Base-by-base conservation (phyloP, 2,329 filamentous ascomycete genomes). In the Fusarium decemcellulare region DNA sequence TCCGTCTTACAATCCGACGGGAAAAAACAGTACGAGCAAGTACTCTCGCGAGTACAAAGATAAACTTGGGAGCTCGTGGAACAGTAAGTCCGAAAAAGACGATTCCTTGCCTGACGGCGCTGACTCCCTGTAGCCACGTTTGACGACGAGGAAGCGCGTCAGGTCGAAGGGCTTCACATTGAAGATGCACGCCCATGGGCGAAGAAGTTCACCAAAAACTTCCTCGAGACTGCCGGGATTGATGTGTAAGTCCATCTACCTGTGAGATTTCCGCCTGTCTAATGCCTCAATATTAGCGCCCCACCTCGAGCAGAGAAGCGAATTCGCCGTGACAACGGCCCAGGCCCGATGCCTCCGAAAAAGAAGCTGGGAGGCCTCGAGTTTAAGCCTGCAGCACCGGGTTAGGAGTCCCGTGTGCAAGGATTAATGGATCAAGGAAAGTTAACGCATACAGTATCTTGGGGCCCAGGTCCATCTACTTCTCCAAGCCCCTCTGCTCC, bases 181-280 rank as follows among this genome's bases (percentile, higher is more conserved):
- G 64, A 56, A 5, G 53, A 67, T 15, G 63, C 69, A 5, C 72
- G 73, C 6, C 73, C 73, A 7, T 75, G 73, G 73, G 73, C 70
- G 4, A 54, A 61, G 14, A 59, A 55, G 7, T 8, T 46, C 6
- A 43, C 42, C 8, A 59, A 36, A 11, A 3, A 59, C 10, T 27
- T 37, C 12, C 47, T 71, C 2, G 48, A 18, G 1, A 37, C 14
- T 5, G 42, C 27, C 8, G 15, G 2, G 8, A 18, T 44, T 4
- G 6, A 32, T 14, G 39, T 15, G 67, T 65, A 37, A 68, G 48
- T 59, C n/a, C 37, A n/a, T 39, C 16, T 29, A 3, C 16, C 15
- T 7, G 7, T 32, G 15, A 43, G 7, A 16, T 2, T 2, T 18
- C 23, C 9, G 8, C 10, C 48, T 11, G 11, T 44, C 56, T 71